Base-by-base conservation (phyloP, 495 filamentous ascomycete species). In the Podospora fimiseda region DNA sequence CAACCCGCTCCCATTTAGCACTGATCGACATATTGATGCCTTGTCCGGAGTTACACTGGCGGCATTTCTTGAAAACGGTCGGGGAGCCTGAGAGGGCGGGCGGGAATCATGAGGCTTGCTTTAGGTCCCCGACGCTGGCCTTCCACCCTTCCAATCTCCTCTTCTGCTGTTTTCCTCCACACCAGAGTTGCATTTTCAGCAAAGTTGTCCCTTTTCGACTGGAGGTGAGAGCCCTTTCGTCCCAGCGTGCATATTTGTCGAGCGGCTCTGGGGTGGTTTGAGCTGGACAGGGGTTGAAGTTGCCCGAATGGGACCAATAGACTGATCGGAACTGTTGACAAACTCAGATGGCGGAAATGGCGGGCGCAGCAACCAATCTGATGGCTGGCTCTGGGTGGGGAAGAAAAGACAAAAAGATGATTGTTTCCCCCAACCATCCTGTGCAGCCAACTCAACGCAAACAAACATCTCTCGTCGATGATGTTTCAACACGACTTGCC, bases 211-310 rank as follows among this genome's bases (percentile, higher is more conserved):
- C 5, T 33, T 33, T 33, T 33, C 27, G 27, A 33, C 27, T 33
- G 27, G 6, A 33, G 5, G 13, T 40, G 45, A 53, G 37, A 37
- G 23, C 45, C 15, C 11, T 52, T 37, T 40, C 21, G 39, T 49
- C 51, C 50, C 49, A 51, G 52, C 47, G 37, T 49, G 53, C 52
- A 56, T 54, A 16, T 19, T 20, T 43, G 27, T 43, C 36, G 56
- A 33, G 62, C 57, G 61, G 64, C 62, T 63, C 60, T 51, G 51
- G 38, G 58, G 50, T 44, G 27, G 5, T 36, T 65, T 65, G 56
- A 59, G 64, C 62, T 67, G 60, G 60, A 65, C 64, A 65, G 58
- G 64, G 64, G 55, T 60, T 44, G 9, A 48, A 33, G 15, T 36
- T 41, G 39, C 24, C 22, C 27, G 33, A 18, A 46, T 40, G 49